These are phyloP conservation scores for Coemansia pectinata DNA, from an alignment of 192 early-diverging fungal genomes.

Conservation along the genomic window DNA sequence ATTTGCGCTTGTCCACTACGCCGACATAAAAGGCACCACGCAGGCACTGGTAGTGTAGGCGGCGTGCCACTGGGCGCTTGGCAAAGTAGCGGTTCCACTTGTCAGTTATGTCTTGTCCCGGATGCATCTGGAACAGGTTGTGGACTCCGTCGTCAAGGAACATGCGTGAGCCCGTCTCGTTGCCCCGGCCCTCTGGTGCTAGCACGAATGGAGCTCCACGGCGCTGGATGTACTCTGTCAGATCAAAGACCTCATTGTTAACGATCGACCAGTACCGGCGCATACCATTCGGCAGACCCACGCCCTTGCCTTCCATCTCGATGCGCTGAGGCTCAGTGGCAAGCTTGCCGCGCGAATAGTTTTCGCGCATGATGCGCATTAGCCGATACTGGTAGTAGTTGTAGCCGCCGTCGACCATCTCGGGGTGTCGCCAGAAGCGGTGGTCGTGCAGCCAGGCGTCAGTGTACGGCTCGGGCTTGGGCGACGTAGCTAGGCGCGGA, in stretches of 20 bases:
- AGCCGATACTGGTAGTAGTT: constrained; percentile 72
- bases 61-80: constrained; percentile 43
- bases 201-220: constrained; percentile 51
- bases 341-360: constrained; percentile 67
- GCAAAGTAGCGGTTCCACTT: constrained; percentile 61
- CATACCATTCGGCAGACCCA: constrained; percentile 32
- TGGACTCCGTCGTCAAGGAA: constrained; percentile 66
- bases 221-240: constrained; percentile 65
- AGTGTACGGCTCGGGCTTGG: constrained; percentile 57
- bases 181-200: constrained; percentile 36
- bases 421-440: constrained; percentile 65
- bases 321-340: constrained; percentile 63
- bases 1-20: constrained; percentile 80
- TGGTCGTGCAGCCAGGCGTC: constrained; percentile 72
- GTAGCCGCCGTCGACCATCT: constrained; percentile 70
- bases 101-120: constrained; percentile 65
- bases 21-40: constrained; percentile 85
- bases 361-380: constrained; percentile 60
- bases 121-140: constrained; percentile 65
- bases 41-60: constrained; percentile 87
- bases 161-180: constrained; percentile 40
- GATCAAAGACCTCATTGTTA: constrained; percentile 71
- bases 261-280: constrained; percentile 63
- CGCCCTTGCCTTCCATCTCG: constrained; percentile 54
- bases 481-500: constrained; percentile 56